These are phyloP conservation scores for Zelonia costaricensis DNA, from an alignment of 208 protist genomes.

Conservation along the genomic window DNA sequence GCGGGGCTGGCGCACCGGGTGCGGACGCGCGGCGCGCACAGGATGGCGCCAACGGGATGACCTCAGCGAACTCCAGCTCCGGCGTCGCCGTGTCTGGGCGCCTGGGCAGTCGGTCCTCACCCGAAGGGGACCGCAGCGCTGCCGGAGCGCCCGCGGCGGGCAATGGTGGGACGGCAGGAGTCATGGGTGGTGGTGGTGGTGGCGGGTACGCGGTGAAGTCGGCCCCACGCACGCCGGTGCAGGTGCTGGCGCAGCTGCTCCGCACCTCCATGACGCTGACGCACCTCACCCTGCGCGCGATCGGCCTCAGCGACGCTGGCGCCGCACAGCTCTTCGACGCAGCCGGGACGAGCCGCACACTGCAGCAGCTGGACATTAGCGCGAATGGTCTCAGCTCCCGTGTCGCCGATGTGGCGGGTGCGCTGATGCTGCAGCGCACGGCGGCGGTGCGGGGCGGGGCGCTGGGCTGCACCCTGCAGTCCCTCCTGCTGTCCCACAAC, in stretches of 20 bases:
- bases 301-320: slow-evolving; percentile 45
- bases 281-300: slow-evolving; percentile 58
- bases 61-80: too few species aligned
- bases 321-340: slow-evolving; percentile 61
- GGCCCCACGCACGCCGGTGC: slow-evolving; percentile 43
- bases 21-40: too few species aligned
- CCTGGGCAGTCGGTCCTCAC: not conserved
- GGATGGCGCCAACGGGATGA: too few species aligned
- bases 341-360: slow-evolving; percentile 40
- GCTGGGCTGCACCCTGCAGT: slow-evolving; percentile 43
- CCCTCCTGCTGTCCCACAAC: slow-evolving; percentile 69
- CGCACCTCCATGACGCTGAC: slow-evolving; percentile 48
- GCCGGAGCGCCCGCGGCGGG: not conserved
- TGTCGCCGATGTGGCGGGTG: slow-evolving; percentile 65
- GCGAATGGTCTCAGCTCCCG: slow-evolving; percentile 57
- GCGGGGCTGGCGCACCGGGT: too few species aligned
- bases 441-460: slow-evolving; percentile 20
- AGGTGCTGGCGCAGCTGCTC: slow-evolving; percentile 69
- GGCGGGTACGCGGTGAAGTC: slow-evolving; percentile 3
- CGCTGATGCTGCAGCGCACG: slow-evolving; percentile 51
- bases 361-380: slow-evolving; percentile 69
- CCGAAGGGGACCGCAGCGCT: not conserved
- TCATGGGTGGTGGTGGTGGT: not conserved
- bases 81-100: too few species aligned
- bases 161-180: not conserved